These are phyloP conservation scores for Tulasnella sp. DNA, from an alignment of 768 basidiomycete genomes.

Conservation along the genomic window DNA sequence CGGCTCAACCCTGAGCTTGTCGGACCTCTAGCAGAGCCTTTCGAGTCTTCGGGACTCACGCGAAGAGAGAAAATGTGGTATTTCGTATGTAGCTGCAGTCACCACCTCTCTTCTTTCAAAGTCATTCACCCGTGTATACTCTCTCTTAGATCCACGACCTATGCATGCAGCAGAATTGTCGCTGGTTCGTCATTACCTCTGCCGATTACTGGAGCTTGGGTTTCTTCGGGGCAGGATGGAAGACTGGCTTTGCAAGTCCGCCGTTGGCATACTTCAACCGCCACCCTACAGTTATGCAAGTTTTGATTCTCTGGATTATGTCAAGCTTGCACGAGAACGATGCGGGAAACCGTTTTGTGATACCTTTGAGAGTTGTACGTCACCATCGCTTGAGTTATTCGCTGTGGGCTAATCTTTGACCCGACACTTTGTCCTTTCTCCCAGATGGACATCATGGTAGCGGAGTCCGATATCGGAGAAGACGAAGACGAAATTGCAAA, in stretches of 20 bases:
- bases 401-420: background rate
- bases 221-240: background rate
- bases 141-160: background rate
- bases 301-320: background rate
- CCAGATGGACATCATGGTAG: background rate
- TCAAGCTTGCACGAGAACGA: background rate
- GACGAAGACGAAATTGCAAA: background rate
- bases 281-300: background rate
- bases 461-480: background rate
- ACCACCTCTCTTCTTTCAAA: background rate
- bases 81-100: background rate
- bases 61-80: conserved; percentile 3
- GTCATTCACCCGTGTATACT: background rate
- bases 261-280: background rate
- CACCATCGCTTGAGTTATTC: background rate
- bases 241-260: background rate
- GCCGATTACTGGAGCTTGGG: conserved; percentile 1
- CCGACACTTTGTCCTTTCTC: background rate
- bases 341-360: background rate
- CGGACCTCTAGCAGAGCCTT: background rate
- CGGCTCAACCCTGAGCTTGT: background rate
- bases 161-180: background rate
- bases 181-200: background rate
- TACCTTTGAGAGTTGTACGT: background rate
- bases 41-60: background rate